Evolutionary conservation across 2,329 filamentous ascomycete species (phyloP).

Genomic region (Gnomoniopsis sp.): DNA sequence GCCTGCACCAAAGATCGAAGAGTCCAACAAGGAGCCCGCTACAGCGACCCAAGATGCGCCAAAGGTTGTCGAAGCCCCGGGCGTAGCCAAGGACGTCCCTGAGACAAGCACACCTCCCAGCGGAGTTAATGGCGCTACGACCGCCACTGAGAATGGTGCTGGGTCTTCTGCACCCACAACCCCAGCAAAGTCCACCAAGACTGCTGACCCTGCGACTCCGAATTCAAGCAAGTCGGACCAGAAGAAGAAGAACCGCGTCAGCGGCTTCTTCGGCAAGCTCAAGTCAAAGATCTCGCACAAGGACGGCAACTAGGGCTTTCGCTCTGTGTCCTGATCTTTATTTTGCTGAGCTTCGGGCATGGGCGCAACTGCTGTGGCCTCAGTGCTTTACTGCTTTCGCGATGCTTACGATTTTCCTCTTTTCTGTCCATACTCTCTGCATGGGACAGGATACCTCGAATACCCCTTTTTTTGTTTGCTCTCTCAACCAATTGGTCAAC

Average conservation of each 20-base stretch:
- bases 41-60: slow-evolving; percentile 22
- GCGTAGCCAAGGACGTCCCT: slow-evolving; percentile 19
- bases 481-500: neutral
- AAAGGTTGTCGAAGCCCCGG: slow-evolving; percentile 19
- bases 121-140: slow-evolving; percentile 14
- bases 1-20: slow-evolving; percentile 19
- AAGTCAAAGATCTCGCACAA: slow-evolving; percentile 42
- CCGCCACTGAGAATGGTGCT: slow-evolving; percentile 18
- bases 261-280: slow-evolving; percentile 58
- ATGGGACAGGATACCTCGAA: slow-evolving; percentile 17
- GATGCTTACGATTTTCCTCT: slow-evolving; percentile 17
- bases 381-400: slow-evolving; percentile 16
- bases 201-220: slow-evolving; percentile 18
- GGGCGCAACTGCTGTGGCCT: slow-evolving; percentile 12
- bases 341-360: neutral
- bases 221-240: slow-evolving; percentile 35
- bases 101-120: slow-evolving; percentile 20
- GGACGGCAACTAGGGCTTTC: slow-evolving; percentile 20
- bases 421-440: slow-evolving; percentile 9
- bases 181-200: slow-evolving; percentile 20
- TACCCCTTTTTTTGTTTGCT: slow-evolving; percentile 14
- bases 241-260: slow-evolving; percentile 65
- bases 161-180: slow-evolving; percentile 19
- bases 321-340: neutral
- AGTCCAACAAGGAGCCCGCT: slow-evolving; percentile 19